These are phyloP conservation scores for Hansenula lynferdii DNA, from an alignment of 1,139 yeast genomes.

Conservation along the genomic window DNA sequence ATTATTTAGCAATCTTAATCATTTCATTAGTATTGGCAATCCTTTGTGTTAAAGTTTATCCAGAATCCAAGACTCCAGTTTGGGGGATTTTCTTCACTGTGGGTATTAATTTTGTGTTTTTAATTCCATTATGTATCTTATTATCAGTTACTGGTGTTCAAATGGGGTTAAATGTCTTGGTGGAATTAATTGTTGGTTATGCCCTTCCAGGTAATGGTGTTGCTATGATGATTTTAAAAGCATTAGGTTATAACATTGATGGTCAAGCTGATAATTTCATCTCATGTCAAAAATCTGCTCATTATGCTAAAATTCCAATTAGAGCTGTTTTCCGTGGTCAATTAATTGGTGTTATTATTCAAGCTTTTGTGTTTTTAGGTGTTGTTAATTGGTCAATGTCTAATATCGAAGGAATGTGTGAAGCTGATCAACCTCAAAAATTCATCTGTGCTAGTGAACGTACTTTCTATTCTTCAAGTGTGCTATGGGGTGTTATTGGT, in stretches of 20 bases:
- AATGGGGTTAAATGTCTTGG: conserved; percentile 53
- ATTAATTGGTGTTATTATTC: conserved; percentile 38
- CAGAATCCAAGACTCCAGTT: conserved; percentile 36
- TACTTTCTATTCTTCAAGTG: conserved; percentile 46
- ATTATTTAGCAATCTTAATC: conserved; percentile 43
- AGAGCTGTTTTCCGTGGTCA: conserved; percentile 57
- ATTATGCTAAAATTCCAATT: conserved; percentile 57
- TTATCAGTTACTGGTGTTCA: conserved; percentile 49
- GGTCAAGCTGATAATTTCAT: conserved; percentile 58
- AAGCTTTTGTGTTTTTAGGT: conserved; percentile 47
- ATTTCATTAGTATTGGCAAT: conserved; percentile 46
- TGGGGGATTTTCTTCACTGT: conserved; percentile 55
- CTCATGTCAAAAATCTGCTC: conserved; percentile 54
- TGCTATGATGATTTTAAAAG: conserved; percentile 55
- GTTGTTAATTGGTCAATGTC: conserved; percentile 49
- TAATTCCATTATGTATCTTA: conserved; percentile 45
- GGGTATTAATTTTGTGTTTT: conserved; percentile 47
- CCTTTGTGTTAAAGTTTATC: conserved; percentile 40
- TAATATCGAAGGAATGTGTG: conserved; percentile 43
- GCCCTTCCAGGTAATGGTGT: conserved; percentile 60
- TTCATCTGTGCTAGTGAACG: conserved; percentile 42
- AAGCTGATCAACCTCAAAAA: conserved; percentile 33
- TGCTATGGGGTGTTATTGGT: conserved; percentile 64
- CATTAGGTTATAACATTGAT: conserved; percentile 54
- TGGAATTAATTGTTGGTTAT: conserved; percentile 58